Conservation (phyloP, 164 flowering plant genomes). For the Tetrastigma voinierianum region DNA sequence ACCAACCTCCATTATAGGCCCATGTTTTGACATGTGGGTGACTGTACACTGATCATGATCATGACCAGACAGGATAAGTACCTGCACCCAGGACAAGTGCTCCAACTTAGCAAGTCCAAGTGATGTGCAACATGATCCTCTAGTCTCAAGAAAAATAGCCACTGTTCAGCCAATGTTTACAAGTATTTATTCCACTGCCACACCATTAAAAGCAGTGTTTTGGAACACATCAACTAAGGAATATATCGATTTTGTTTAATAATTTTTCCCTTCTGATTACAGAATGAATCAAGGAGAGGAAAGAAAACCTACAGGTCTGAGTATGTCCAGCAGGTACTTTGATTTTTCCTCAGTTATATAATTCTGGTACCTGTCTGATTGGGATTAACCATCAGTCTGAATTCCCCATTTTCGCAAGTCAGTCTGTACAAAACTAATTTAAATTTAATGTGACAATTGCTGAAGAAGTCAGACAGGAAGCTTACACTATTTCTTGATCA, state of each 20-base stretch:
- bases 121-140: no score
- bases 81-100: constrained; percentile 32
- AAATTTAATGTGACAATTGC: not conserved
- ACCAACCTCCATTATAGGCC: constrained; percentile 65
- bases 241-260: no score
- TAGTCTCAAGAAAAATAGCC: no score
- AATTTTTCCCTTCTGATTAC: not conserved
- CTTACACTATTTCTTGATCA: constrained; percentile 65
- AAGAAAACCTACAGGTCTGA: constrained; percentile 64
- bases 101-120: not conserved
- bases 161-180: not conserved
- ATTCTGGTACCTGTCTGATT: constrained; percentile 75
- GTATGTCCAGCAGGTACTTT: constrained; percentile 44
- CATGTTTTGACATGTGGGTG: constrained; percentile 50
- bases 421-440: not conserved
- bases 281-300: constrained; percentile 3
- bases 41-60: constrained; percentile 96
- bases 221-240: no score
- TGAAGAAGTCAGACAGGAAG: constrained; percentile 13
- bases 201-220: no score
- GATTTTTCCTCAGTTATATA: constrained; percentile 73
- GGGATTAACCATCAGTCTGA: constrained; percentile 2
- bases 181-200: no score
- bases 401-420: not conserved
- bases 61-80: constrained; percentile 83